Evolutionary conservation across 1,284 basidiomycete genomes (phyloP), one percentile per base, ranked within the genome.

Genomic region (Cryptococcus sp.): DNA sequence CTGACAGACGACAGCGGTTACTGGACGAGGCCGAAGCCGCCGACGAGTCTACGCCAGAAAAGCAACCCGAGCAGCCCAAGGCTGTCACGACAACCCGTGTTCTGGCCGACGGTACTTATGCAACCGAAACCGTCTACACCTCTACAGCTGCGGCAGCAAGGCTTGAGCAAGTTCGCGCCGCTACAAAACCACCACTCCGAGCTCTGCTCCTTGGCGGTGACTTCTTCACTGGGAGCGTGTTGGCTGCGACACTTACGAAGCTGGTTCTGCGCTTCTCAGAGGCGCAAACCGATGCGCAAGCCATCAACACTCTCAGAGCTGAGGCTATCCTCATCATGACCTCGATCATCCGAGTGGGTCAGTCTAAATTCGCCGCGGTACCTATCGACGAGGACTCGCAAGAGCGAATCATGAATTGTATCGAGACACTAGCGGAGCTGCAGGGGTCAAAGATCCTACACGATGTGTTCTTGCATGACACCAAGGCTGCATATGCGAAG

Each of bases 321-420:
- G 95, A 99, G 83, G 88, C 93, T 3, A 98, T 99, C 91, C 84
- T 99, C 59, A 93, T 99, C 75, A 98, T 99, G 95, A 89, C 93
- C 2, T 96, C 92, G 17, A 84, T 96, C 72, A 90, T 99, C 70
- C 91, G 95, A 50, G 92, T 98, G 50, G 96, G 96, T 44, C 95
- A 98, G 81, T 94, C 91, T 60, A 94, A 95, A 76, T 96, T 96
- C 69, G 90, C 90, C 44, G 87, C 90, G 0, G 88, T 89, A 2
- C 90, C 91, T 16, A 99, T 99, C 67, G 96, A 99, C 81, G 96
- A 99, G 78, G 96, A 99, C 78, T 95, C 93, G 23, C 89, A 87
- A 68, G 96, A 99, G 79, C 88, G 96, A 20, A 94, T 99, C 78
- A 87, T 97, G 84, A 91, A 90, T 78, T 99, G 96, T 79, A 89